These are phyloP conservation scores for Diaporthe sp. DNA, from an alignment of 2,329 filamentous ascomycete genomes.

Conservation along the genomic window DNA sequence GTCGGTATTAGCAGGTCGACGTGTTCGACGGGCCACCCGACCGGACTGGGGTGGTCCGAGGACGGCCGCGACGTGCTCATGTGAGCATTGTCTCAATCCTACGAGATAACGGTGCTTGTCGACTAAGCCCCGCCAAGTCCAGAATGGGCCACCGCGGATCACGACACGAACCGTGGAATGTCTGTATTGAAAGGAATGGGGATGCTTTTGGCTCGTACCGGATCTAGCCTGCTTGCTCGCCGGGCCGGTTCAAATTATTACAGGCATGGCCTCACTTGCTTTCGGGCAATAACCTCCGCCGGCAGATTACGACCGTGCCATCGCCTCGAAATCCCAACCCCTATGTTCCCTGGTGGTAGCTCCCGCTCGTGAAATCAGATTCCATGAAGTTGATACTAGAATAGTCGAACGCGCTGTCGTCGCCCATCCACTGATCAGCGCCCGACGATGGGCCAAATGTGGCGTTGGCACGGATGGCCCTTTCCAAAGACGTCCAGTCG, in stretches of 20 bases:
- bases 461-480: slow-evolving; percentile 35
- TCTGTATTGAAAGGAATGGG: slow-evolving; percentile 11
- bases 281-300: slow-evolving; percentile 8
- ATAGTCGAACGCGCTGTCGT: slow-evolving; percentile 29
- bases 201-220: slow-evolving; percentile 12
- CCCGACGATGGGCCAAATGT: slow-evolving; percentile 13
- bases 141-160: not conserved
- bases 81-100: slow-evolving; percentile 15
- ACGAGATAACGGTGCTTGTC: not conserved
- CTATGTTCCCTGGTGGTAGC: slow-evolving; percentile 10
- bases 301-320: slow-evolving; percentile 5
- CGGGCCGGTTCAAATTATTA: not conserved
- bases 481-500: slow-evolving; percentile 33
- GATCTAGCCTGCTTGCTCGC: slow-evolving; percentile 27
- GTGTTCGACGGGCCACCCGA: not conserved
- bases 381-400: slow-evolving; percentile 27
- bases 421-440: slow-evolving; percentile 33
- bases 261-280: slow-evolving; percentile 10
- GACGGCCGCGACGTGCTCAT: not conserved
- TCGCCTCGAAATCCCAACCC: not conserved
- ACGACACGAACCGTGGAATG: not conserved
- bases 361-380: slow-evolving; percentile 9
- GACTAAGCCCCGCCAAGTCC: not conserved
- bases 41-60: slow-evolving; percentile 10
- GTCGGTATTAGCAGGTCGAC: not conserved